Percentiles rank a stretch among this genome's conserved stretches.
phyloP scores from a whole-genome alignment of 1,284 basidiomycete genomes.

The Tilletia caries region DNA sequence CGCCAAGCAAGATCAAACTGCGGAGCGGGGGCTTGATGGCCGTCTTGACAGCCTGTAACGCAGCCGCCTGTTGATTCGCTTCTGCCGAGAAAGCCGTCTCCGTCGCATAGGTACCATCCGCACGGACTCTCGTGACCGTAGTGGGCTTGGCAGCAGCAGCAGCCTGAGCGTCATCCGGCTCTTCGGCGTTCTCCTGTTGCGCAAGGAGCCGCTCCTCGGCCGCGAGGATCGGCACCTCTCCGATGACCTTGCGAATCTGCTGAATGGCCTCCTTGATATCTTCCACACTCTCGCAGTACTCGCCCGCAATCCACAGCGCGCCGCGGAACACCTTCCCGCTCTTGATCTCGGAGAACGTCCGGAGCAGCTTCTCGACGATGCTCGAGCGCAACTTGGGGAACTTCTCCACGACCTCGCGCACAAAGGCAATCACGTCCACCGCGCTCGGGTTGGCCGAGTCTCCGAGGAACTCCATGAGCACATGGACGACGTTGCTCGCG shows the following conservation, averaged over 20 bases:
- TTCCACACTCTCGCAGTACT: slow-evolving; percentile 62
- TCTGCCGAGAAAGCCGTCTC: slow-evolving; percentile 83
- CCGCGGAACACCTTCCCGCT: slow-evolving; percentile 97
- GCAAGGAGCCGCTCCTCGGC: slow-evolving; percentile 55
- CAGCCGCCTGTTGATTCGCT: slow-evolving; percentile 60
- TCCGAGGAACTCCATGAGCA: slow-evolving; percentile 96
- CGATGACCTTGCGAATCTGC: slow-evolving; percentile 81
- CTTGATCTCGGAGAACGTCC: slow-evolving; percentile 83
- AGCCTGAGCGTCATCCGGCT: slow-evolving; percentile 24
- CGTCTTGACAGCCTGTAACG: slow-evolving; percentile 75
- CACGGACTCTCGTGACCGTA: slow-evolving; percentile 67
- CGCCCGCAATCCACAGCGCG: slow-evolving; percentile 95
- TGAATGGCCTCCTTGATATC: slow-evolving; percentile 61
- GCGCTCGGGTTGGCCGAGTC: slow-evolving; percentile 94
- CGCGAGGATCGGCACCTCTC: slow-evolving; percentile 93
- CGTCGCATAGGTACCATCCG: slow-evolving; percentile 96
- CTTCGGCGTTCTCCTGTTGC: slow-evolving; percentile 28
- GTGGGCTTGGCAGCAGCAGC: slow-evolving; percentile 54
- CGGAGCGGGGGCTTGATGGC: slow-evolving; percentile 86
- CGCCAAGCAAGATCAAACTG: slow-evolving; percentile 87
- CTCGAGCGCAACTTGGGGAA: slow-evolving; percentile 82
- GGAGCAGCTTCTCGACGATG: slow-evolving; percentile 81
- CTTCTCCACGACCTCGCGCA: slow-evolving; percentile 95
- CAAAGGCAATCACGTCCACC: slow-evolving; percentile 91
- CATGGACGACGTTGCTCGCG: slow-evolving; percentile 90